phyloP scores from a whole-genome alignment of 805 yeast genomes.

The Teunomyces gatunensis region DNA sequence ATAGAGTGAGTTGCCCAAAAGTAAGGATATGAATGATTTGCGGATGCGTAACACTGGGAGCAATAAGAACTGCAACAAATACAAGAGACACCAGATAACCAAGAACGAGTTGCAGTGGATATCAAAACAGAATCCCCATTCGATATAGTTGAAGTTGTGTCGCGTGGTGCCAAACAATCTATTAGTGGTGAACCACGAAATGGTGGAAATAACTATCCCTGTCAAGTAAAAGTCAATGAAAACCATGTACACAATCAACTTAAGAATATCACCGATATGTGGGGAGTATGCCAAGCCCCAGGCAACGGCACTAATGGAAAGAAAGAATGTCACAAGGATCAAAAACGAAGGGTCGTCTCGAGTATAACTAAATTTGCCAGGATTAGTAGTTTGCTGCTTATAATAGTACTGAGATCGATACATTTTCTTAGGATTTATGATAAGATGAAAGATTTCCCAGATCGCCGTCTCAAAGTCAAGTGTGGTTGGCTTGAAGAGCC shows the following conservation, averaged over 20 bases:
- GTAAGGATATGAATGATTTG: conserved; percentile 58
- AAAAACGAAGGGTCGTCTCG: conserved; percentile 92
- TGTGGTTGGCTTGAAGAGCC: conserved; percentile 66
- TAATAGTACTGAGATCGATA: conserved; percentile 73
- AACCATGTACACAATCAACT: conserved; percentile 78
- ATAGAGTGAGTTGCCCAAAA: conserved; percentile 78
- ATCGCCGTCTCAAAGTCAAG: conserved; percentile 89
- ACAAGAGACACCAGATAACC: conserved; percentile 72
- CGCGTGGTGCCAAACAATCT: conserved; percentile 45
- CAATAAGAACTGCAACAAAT: conserved; percentile 69
- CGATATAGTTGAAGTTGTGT: conserved; percentile 46
- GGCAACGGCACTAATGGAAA: conserved; percentile 73
- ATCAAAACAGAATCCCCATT: conserved; percentile 95
- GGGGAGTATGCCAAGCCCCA: conserved; percentile 89
- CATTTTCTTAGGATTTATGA: conserved; percentile 76
- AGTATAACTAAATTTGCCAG: conserved; percentile 66
- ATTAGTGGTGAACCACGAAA: conserved; percentile 72
- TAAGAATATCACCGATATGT: conserved; percentile 55
- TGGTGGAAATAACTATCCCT: conserved; percentile 68
- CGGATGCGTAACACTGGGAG: conserved; percentile 68
- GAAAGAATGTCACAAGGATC: conserved; percentile 62
- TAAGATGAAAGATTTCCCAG: conserved; percentile 81
- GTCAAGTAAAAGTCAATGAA: conserved; percentile 72
- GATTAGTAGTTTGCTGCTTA: conserved; percentile 54
- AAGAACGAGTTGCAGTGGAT: conserved; percentile 90